Percentiles rank a stretch among this genome's conserved stretches.
Conservation (phyloP, 768 basidiomycete species). For the Termitomyces sp. region DNA sequence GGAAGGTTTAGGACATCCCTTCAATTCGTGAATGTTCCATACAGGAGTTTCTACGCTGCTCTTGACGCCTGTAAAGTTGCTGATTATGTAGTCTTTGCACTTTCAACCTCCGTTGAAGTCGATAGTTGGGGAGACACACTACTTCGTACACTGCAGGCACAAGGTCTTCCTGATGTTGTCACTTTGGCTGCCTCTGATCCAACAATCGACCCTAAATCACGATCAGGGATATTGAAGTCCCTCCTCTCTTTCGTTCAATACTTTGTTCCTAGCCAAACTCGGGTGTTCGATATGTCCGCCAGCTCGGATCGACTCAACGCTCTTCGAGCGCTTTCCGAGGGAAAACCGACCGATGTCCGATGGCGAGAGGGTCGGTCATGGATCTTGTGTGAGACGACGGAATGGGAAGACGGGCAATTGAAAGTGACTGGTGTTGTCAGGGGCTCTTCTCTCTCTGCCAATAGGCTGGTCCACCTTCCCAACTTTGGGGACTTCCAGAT, state of each 20-base stretch:
- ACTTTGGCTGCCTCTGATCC: conserved; percentile 60
- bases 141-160: conserved; percentile 81
- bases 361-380: conserved; percentile 82
- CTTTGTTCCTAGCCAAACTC: conserved; percentile 79
- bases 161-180: conserved; percentile 83
- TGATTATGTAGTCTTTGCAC: conserved; percentile 83
- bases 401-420: conserved; percentile 58
- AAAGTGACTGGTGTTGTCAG: conserved; percentile 81
- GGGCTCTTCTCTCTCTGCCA: conserved; percentile 72
- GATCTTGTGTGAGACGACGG: conserved; percentile 58
- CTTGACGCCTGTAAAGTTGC: conserved; percentile 84
- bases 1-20: conserved; percentile 89
- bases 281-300: conserved; percentile 67
- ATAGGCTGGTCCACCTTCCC: conserved; percentile 83
- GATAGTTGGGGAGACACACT: conserved; percentile 81
- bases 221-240: conserved; percentile 71
- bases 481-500: conserved; percentile 87
- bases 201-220: conserved; percentile 54
- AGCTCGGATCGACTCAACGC: conserved; percentile 66
- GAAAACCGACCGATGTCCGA: conserved; percentile 68
- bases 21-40: conserved; percentile 77
- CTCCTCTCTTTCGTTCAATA: conserved; percentile 92
- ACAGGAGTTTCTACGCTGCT: conserved; percentile 65
- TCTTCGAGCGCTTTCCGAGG: conserved; percentile 76
- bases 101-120: conserved; percentile 82